These are phyloP conservation scores for Paracorniculantispora psalliotae DNA, from an alignment of 2,329 filamentous ascomycete genomes.

Conservation along the genomic window DNA sequence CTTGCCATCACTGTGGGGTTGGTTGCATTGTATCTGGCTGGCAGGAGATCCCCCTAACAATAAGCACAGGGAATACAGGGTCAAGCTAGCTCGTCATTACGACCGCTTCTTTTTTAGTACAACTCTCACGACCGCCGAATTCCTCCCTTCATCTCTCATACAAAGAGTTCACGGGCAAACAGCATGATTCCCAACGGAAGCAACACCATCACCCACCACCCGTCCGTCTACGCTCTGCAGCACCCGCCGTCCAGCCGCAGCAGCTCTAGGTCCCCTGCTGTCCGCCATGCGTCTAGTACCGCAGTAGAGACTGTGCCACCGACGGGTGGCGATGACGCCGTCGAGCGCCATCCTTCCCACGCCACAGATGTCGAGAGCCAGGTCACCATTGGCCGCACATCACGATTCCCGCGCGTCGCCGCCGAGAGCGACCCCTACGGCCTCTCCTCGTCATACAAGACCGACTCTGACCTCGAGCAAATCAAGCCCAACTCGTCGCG, in stretches of 20 bases:
- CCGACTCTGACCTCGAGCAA: slow-evolving; percentile 65
- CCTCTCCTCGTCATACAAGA: slow-evolving; percentile 73
- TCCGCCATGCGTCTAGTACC: slow-evolving; percentile 38
- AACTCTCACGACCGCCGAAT: neutral
- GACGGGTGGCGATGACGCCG: slow-evolving; percentile 30
- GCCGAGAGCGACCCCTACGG: slow-evolving; percentile 74
- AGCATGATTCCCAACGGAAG: slow-evolving; percentile 39
- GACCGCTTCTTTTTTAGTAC: neutral
- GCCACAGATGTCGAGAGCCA: slow-evolving; percentile 46
- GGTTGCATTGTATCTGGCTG: slow-evolving; percentile 4
- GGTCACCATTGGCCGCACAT: slow-evolving; percentile 28
- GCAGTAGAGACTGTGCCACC: slow-evolving; percentile 36
- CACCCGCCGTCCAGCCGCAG: slow-evolving; percentile 25
- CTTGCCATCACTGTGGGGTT: neutral
- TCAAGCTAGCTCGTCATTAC: neutral
- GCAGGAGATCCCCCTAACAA: neutral
- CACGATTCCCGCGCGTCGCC: slow-evolving; percentile 53
- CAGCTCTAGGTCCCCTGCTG: slow-evolving; percentile 25
- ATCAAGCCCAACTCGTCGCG: slow-evolving; percentile 78
- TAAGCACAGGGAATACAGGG: neutral
- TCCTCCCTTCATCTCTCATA: neutral
- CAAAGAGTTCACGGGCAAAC: neutral
- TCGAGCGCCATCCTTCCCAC: slow-evolving; percentile 38
- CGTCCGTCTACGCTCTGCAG: slow-evolving; percentile 39
- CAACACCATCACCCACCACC: slow-evolving; percentile 39